A percentile compares a stretch with the other conserved stretches of the same genome.
phyloP scores from a whole-genome alignment of 1,284 basidiomycete species.

The Austroboletus rostrupii region DNA sequence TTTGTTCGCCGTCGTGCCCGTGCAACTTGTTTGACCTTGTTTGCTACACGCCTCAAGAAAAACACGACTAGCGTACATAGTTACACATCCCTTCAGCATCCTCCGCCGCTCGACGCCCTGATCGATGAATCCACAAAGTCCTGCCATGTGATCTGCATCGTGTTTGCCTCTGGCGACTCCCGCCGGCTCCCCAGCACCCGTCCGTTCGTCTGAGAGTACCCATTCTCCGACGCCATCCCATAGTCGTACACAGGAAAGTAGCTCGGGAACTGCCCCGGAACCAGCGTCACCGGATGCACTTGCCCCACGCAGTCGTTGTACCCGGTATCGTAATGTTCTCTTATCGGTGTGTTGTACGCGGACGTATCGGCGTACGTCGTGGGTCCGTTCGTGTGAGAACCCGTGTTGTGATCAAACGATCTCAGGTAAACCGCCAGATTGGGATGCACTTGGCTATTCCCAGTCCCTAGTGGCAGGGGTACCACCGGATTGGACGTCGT shows the following conservation, averaged over 20 bases:
- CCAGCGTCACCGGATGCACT: slow-evolving; percentile 31
- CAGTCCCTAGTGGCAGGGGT: slow-evolving; percentile 48
- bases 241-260: slow-evolving; percentile 80
- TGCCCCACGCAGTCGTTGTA: slow-evolving; percentile 24
- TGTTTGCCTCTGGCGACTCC: slow-evolving; percentile 53
- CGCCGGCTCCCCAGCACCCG: slow-evolving; percentile 33
- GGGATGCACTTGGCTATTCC: slow-evolving; percentile 46
- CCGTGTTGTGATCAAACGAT: slow-evolving; percentile 48
- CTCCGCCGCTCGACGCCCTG: slow-evolving; percentile 21
- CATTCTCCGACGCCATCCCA: slow-evolving; percentile 36
- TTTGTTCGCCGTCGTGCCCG: slow-evolving; percentile 1
- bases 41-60: slow-evolving; percentile 12
- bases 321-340: slow-evolving; percentile 27
- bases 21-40: slow-evolving; percentile 21
- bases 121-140: slow-evolving; percentile 47
- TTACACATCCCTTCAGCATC: slow-evolving; percentile 14
- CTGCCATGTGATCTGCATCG: slow-evolving; percentile 54
- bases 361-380: slow-evolving; percentile 23
- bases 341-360: slow-evolving; percentile 24
- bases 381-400: slow-evolving; percentile 23
- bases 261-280: slow-evolving; percentile 47
- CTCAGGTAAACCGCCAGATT: slow-evolving; percentile 63
- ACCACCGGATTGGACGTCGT: slow-evolving; percentile 63
- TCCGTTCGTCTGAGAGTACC: slow-evolving; percentile 33
- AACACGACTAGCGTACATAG: slow-evolving; percentile 10